Percentiles rank a stretch among this genome's conserved stretches.
phyloP scores from a whole-genome alignment of 495 filamentous ascomycete genomes.

The Penicillium ochrochloron region DNA sequence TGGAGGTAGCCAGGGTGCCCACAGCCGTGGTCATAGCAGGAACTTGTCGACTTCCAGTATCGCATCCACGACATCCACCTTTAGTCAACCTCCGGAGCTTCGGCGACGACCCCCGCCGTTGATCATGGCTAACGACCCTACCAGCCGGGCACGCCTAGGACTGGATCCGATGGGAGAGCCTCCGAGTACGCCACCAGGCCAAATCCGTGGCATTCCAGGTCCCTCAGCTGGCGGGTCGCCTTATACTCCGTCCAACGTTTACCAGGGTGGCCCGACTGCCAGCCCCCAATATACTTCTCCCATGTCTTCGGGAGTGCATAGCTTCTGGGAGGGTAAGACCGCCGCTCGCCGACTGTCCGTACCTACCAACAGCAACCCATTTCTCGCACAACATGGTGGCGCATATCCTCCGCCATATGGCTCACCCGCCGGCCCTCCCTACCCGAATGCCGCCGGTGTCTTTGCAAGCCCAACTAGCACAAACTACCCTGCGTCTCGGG shows the following conservation, averaged over 20 bases:
- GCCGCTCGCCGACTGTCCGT: slow-evolving; percentile 80
- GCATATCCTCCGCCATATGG: slow-evolving; percentile 61
- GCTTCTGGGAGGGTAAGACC: slow-evolving; percentile 71
- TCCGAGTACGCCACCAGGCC: slow-evolving; percentile 53
- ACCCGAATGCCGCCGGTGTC: slow-evolving; percentile 61
- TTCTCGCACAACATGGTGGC: slow-evolving; percentile 65
- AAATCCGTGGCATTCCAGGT: slow-evolving; percentile 46
- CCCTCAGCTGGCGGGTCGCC: slow-evolving; percentile 72
- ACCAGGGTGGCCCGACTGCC: slow-evolving; percentile 66
- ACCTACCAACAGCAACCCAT: slow-evolving; percentile 74
- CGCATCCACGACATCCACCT: slow-evolving; percentile 73
- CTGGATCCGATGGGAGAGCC: slow-evolving; percentile 62
- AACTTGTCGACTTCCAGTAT: slow-evolving; percentile 89
- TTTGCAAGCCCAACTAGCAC: slow-evolving; percentile 75
- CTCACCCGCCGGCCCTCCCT: slow-evolving; percentile 45
- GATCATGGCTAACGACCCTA: slow-evolving; percentile 76
- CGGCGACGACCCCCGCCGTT: slow-evolving; percentile 79
- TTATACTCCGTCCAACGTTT: slow-evolving; percentile 59
- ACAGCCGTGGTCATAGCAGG: slow-evolving; percentile 74
- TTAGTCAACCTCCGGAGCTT: slow-evolving; percentile 62
- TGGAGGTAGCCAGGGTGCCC: slow-evolving; percentile 65
- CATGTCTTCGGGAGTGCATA: slow-evolving; percentile 65
- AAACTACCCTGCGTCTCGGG: slow-evolving; percentile 64
- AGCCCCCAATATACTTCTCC: slow-evolving; percentile 80
- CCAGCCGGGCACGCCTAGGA: slow-evolving; percentile 59